Percentiles rank a stretch among this genome's conserved stretches.
Conservation (phyloP, 768 basidiomycete genomes). For the Leccinum subgranulosum region DNA sequence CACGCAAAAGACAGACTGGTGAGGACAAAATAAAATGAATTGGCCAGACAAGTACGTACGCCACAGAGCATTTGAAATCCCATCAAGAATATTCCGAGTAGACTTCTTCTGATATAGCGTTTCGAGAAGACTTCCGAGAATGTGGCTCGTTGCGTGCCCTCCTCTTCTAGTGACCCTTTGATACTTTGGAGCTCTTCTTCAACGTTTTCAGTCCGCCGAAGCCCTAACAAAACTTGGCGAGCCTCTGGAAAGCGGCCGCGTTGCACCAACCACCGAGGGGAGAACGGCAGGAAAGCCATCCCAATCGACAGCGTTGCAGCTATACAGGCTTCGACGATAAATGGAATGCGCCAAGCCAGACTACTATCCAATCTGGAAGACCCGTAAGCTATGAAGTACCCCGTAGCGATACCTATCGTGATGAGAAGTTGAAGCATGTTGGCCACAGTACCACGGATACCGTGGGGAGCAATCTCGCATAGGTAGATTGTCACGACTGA, state of each 20-base stretch:
- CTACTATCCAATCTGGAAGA: conserved; percentile 21
- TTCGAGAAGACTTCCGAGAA: conserved; percentile 30
- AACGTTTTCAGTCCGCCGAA: conserved; percentile 10
- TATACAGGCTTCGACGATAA: conserved; percentile 24
- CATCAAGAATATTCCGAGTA: conserved; percentile 42
- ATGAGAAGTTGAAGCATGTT: conserved; percentile 42
- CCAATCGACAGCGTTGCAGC: conserved; percentile 19
- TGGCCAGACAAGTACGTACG: conserved; percentile 11
- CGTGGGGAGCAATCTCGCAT: conserved; percentile 41
- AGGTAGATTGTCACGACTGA: conserved; percentile 40
- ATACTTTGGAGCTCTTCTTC: conserved; percentile 23
- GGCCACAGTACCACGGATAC: conserved; percentile 40
- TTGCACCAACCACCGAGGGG: conserved; percentile 31
- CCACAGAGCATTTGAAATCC: conserved; percentile 40
- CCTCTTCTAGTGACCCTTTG: conserved; percentile 21
- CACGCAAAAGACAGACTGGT: not conserved
- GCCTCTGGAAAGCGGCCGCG: conserved; percentile 33
- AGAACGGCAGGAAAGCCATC: conserved; percentile 22
- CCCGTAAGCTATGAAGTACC: conserved; percentile 27
- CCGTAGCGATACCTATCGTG: conserved; percentile 41
- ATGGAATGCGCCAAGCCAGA: conserved; percentile 28
- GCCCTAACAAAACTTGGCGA: conserved; percentile 24
- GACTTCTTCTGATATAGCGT: conserved; percentile 32
- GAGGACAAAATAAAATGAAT: not conserved
- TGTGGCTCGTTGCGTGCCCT: conserved; percentile 14